Conservation (phyloP, 2,329 filamentous ascomycete genomes). For the Xylariaceae sp. region DNA sequence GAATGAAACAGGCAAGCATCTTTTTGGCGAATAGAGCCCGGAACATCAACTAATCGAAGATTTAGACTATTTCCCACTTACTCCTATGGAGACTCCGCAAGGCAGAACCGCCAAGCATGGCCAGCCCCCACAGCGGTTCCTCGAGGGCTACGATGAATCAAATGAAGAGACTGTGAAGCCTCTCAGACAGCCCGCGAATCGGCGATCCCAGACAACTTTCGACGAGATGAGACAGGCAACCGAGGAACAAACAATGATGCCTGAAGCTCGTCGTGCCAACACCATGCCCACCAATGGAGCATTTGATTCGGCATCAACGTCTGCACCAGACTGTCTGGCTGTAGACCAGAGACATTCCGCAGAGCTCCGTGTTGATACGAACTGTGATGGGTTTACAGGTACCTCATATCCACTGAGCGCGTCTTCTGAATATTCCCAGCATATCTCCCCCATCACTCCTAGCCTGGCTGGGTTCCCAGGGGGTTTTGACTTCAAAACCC, state of each 20-base stretch:
- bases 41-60: constrained; percentile 27
- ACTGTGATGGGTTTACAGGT: constrained; percentile 43
- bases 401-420: constrained; percentile 46
- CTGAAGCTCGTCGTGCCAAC: constrained; percentile 62
- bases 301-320: constrained; percentile 58
- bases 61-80: constrained; percentile 68
- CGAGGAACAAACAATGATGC: constrained; percentile 55
- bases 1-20: constrained; percentile 62
- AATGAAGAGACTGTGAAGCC: constrained; percentile 72
- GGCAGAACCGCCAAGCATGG: constrained; percentile 52
- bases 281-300: constrained; percentile 48
- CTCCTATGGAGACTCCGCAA: constrained; percentile 69
- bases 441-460: constrained; percentile 58
- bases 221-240: constrained; percentile 63
- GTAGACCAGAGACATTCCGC: constrained; percentile 49
- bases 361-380: constrained; percentile 49
- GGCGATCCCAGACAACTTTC: constrained; percentile 58
- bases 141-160: constrained; percentile 67
- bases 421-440: constrained; percentile 57
- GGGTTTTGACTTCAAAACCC: constrained; percentile 52
- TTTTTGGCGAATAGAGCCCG: neutral
- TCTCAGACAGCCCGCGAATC: constrained; percentile 49
- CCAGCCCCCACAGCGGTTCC: constrained; percentile 56
- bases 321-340: constrained; percentile 62
- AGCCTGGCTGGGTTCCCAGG: constrained; percentile 51